These are phyloP conservation scores for Sporothrix brasiliensis DNA, from an alignment of 2,329 filamentous ascomycete genomes.

Conservation along the genomic window DNA sequence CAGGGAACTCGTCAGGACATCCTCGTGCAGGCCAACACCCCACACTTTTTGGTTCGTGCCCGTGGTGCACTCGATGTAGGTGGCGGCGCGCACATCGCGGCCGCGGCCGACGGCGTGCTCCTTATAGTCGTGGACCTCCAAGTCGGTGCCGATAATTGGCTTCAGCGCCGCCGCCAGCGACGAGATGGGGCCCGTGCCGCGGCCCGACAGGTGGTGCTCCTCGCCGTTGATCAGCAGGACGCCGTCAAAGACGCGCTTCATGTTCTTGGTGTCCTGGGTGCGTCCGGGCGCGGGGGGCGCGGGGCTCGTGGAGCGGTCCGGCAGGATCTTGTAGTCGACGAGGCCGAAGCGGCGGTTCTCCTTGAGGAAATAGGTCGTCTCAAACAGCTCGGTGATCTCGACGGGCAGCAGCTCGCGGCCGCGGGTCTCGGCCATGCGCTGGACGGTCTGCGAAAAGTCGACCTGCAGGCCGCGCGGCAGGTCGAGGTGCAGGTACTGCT, in stretches of 20 bases:
- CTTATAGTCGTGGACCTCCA: slow-evolving; percentile 94
- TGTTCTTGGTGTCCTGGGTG: slow-evolving; percentile 74
- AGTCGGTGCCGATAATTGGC: slow-evolving; percentile 71
- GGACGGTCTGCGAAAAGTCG: slow-evolving; percentile 85
- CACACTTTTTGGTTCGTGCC: slow-evolving; percentile 73
- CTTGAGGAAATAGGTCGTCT: slow-evolving; percentile 81
- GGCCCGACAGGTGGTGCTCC: slow-evolving; percentile 77
- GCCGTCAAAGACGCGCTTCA: slow-evolving; percentile 81
- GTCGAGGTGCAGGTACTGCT: slow-evolving; percentile 85
- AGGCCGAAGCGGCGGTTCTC: slow-evolving; percentile 82
- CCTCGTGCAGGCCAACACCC: slow-evolving; percentile 90
- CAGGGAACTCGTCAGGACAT: slow-evolving; percentile 87
- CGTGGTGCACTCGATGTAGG: slow-evolving; percentile 87
- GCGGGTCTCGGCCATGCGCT: slow-evolving; percentile 75
- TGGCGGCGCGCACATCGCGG: slow-evolving; percentile 85
- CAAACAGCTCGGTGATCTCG: slow-evolving; percentile 88
- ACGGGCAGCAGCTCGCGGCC: slow-evolving; percentile 80
- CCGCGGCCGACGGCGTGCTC: slow-evolving; percentile 88
- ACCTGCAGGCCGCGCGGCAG: slow-evolving; percentile 90
- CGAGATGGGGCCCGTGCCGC: slow-evolving; percentile 88
- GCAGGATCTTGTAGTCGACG: slow-evolving; percentile 87
- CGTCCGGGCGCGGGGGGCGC: slow-evolving; percentile 65
- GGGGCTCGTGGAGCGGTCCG: slow-evolving; percentile 78
- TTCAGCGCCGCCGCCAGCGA: slow-evolving; percentile 81
- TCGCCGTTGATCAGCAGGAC: slow-evolving; percentile 79